Evolutionary conservation across 345 rosid species (phyloP), one percentile per base, ranked within the genome.

Genomic region (Zanthoxylum bungeanum): DNA sequence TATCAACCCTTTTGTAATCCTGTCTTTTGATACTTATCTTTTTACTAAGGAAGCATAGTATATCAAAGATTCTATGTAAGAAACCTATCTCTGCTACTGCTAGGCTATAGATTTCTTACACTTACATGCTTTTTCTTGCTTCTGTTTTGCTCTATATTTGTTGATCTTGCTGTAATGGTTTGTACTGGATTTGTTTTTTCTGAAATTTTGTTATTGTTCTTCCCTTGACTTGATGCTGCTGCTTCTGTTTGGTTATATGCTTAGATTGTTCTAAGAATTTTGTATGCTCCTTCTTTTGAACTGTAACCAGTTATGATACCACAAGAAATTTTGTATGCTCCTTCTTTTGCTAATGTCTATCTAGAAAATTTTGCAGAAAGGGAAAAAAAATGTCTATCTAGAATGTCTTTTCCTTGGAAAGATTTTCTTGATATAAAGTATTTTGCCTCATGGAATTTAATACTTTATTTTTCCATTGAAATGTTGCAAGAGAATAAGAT

Each of bases 21-120:
- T 58, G 39, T 39, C 73, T 44, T 69, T 58, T 69, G 44, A 40
- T 22, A 11, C 52, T 39, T 10, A 39, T 2, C 37, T 56, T 39
- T 64, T 56, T 39, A 37, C 46, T 2, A 33, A 50, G 46, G 56
- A 11, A 65, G 27, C 8, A 34, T 34, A 12, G 22, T 30, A 30
- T 19, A 22, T 68, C 62, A 37, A 22, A 53, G 34, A 68, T 25
- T 22, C 60, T 17, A 1, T 36, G 71, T 68, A 53, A 52, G 61
- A 28, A 53, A 52, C 34, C 42, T 28, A 66, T 56, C 49, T 63
- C 19, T n/a, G n/a, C n/a, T n/a, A n/a, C n/a, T n/a, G n/a, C 62
- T 71, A 71, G 6, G 47, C 37, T 69, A 11, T 21, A 46, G 81
- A 70, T 71, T 82, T 14, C 44, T 60, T 69, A n/a, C n/a, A n/a